Base-by-base conservation (phyloP, 345 rosid genomes). In the Microcos paniculata region DNA sequence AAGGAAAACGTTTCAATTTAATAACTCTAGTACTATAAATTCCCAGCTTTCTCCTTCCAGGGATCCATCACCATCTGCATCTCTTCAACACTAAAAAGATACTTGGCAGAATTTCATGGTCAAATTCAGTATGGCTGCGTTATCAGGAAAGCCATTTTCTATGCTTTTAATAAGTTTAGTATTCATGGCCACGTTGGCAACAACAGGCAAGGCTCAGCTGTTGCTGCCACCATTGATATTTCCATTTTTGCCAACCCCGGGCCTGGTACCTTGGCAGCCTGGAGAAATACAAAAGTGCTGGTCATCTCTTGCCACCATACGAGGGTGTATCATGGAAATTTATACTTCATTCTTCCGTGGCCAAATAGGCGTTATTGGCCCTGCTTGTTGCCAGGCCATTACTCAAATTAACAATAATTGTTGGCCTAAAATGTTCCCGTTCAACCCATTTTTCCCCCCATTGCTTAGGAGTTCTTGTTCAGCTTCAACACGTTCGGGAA, bases 381-480 rank as follows among this genome's bases (percentile, higher is more conserved):
- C 46, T 28, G 56, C 38, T 55, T 75, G 78, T 19, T 75, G 78
- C 33, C 31, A 21, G 6, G 24, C 78, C 24, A 28, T 75, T 4
- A 7, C 38, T 42, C 19, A 55, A 24, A 31, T 75, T n/a, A 53
- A 11, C 0, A 72, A 75, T 9, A 13, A 13, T n/a, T 75, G 78
- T 14, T 75, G 63, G 65, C 65, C 65, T 28, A 75, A 65, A 11
- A 52, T 66, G 71, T 75, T 66, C 46, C 72, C 72, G 0, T 42
- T 33, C 15, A 66, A 26, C 72, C 56, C 78, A 7, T 19, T 53
- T 16, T 55, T 13, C 16, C 30, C 74, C 16, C n/a, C 74, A 35
- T 7, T 71, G 49, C 49, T 38, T 2, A 38, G 16, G 64, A 55
- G 14, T 56, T 53, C 19, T 55, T 75, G 71, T 65, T 46, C 19